Percentiles rank a stretch among this genome's conserved stretches.
Evolutionary conservation across 176 grass and related monocot genomes (phyloP).

Genomic region (Paspalum vaginatum): DNA sequence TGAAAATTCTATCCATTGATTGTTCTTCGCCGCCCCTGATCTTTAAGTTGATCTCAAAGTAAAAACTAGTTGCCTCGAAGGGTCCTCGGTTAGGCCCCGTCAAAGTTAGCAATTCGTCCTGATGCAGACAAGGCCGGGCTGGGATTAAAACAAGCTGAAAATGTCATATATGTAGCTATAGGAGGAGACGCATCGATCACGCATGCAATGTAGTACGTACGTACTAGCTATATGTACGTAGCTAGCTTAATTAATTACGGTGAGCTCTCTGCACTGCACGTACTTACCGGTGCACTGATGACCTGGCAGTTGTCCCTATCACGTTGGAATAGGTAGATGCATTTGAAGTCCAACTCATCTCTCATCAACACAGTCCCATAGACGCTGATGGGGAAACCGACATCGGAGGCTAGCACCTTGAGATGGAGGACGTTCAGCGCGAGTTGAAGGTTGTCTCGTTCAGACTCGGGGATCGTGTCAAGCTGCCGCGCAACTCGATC

Average conservation of each 20-base stretch:
- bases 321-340: conserved; percentile 32
- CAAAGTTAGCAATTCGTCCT: conserved; percentile 12
- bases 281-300: conserved; percentile 17
- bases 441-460: not conserved
- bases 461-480: not conserved
- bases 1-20: conserved; percentile 13
- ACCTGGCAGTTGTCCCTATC: conserved; percentile 11
- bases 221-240: no score
- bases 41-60: conserved; percentile 34
- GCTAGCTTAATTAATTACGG: no score
- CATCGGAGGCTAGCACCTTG: conserved; percentile 2
- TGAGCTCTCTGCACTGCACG: no score
- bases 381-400: not conserved
- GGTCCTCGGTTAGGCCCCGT: conserved; percentile 25
- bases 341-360: conserved; percentile 22
- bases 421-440: not conserved
- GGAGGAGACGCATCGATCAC: no score
- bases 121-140: not conserved
- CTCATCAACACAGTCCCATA: conserved; percentile 15
- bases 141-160: not conserved
- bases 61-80: not conserved
- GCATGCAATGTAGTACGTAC: no score
- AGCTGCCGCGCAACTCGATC: not conserved
- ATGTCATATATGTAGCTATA: no score
- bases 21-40: conserved; percentile 12